Percentiles rank a stretch among this genome's conserved stretches.
phyloP scores from a whole-genome alignment of 2,329 filamentous ascomycete genomes.

The Fusarium sp. region DNA sequence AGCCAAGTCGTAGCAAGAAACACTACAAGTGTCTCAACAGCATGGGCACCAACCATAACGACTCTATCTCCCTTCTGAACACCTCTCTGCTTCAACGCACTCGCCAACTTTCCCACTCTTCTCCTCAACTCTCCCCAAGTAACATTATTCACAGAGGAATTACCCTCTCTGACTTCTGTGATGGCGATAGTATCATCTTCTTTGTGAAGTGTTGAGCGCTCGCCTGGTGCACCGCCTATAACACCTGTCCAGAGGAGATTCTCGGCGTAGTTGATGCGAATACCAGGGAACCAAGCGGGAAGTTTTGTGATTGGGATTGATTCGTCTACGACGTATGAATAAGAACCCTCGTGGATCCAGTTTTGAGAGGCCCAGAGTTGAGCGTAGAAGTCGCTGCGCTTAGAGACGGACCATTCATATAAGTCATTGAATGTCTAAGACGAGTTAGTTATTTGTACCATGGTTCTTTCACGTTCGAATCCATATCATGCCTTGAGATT shows the following conservation, averaged over 20 bases:
- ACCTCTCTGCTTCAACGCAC: conserved; percentile 74
- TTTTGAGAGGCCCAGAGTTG: conserved; percentile 70
- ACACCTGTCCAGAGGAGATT: conserved; percentile 76
- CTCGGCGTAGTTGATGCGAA: conserved; percentile 81
- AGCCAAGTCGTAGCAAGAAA: conserved; percentile 77
- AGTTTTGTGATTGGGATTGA: conserved; percentile 75
- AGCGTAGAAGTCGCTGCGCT: conserved; percentile 73
- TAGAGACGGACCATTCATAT: conserved; percentile 74
- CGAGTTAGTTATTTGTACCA: background rate
- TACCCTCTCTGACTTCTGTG: conserved; percentile 79
- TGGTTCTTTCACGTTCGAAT: background rate
- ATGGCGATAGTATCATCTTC: conserved; percentile 77
- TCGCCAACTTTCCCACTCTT: conserved; percentile 68
- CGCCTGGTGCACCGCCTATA: conserved; percentile 54
- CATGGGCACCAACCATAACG: conserved; percentile 80
- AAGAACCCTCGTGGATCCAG: conserved; percentile 72
- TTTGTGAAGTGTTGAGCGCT: conserved; percentile 69
- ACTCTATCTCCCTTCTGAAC: conserved; percentile 79
- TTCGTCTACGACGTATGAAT: conserved; percentile 74
- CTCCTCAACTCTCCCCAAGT: conserved; percentile 75
- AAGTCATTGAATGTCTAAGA: conserved; percentile 74
- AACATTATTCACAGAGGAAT: conserved; percentile 64
- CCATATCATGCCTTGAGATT: conserved; percentile 64
- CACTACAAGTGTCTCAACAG: conserved; percentile 77
- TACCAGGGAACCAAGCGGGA: conserved; percentile 81